These are phyloP conservation scores for Juglanconis juglandina DNA, from an alignment of 2,329 filamentous ascomycete species.

Conservation along the genomic window DNA sequence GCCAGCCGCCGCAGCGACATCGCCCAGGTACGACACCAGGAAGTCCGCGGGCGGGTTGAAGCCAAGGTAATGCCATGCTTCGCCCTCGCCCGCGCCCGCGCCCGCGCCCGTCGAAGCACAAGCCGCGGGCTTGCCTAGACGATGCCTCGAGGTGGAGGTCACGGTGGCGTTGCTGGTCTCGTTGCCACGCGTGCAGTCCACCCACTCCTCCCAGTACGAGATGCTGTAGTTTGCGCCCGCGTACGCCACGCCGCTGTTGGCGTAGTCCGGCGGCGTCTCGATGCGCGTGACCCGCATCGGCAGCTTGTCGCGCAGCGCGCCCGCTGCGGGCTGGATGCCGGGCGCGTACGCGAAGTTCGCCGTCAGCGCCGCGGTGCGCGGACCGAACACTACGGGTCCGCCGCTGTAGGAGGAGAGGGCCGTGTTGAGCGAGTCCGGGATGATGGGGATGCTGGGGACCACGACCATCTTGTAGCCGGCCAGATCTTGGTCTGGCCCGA, in stretches of 20 bases:
- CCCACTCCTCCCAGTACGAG: slow-evolving; percentile 22
- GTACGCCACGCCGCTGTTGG: slow-evolving; percentile 20
- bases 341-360: slow-evolving; percentile 19
- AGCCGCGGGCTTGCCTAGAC: slow-evolving; percentile 20
- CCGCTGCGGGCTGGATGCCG: slow-evolving; percentile 21
- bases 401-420: slow-evolving; percentile 14
- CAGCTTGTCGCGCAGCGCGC: slow-evolving; percentile 18
- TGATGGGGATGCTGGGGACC: slow-evolving; percentile 22
- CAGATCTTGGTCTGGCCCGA: slow-evolving; percentile 20
- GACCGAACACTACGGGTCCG: slow-evolving; percentile 21
- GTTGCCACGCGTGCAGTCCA: slow-evolving; percentile 18
- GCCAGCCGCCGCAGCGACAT: slow-evolving; percentile 18
- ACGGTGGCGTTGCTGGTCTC: slow-evolving; percentile 19
- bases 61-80: slow-evolving; percentile 20
- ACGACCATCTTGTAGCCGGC: slow-evolving; percentile 23
- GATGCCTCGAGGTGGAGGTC: slow-evolving; percentile 21
- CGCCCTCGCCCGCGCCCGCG: background rate
- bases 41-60: slow-evolving; percentile 24
- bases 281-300: slow-evolving; percentile 24
- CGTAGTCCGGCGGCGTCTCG: slow-evolving; percentile 22
- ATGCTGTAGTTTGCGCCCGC: slow-evolving; percentile 20
- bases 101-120: slow-evolving; percentile 8
- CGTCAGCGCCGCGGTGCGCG: slow-evolving; percentile 21
- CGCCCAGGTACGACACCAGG: slow-evolving; percentile 21
- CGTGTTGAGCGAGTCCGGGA: slow-evolving; percentile 18